Base-by-base conservation (phyloP, 805 yeast species). In the Myxozyma lipomycoides region DNA sequence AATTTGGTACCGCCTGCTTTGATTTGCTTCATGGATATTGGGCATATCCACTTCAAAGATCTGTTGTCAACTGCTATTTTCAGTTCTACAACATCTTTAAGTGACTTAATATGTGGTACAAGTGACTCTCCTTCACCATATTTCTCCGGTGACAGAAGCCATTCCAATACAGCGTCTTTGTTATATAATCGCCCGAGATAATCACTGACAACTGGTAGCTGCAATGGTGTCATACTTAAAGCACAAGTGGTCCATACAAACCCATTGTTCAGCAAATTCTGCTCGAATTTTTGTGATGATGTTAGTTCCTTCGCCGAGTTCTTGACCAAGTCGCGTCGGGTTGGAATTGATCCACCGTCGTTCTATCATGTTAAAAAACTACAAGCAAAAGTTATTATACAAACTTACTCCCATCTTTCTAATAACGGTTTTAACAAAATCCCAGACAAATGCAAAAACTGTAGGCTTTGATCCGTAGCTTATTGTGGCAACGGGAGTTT, bases 121-220 rank as follows among this genome's bases (percentile, higher is more conserved):
- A 64, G 46, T 3, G 50, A 46, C 23, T 54, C 60, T 49, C 63
- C 72, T 25, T 56, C 61, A 17, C 48, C 59, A 45, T 65, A 58
- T 28, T 60, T 59, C 25, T 67, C 70, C 25, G 66, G 64, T 10
- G 70, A 67, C 2, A 84, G 56, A 3, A 88, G 62, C 62, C 75
- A 72, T 59, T 83, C 83, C 4, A 88, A 61, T 0, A 85, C 64
- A 25, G 81, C 67, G 50, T 81, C 85, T 54, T 84, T 85, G 56
- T 82, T 78, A 65, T 75, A 84, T 3, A 88, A 61, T 26, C 71
- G 63, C 0, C 96, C 96, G 44, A 69, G 69, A 62, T 73, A 82
- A 65, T 88, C 95, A 30, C 86, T 76, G 1, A 84, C 83, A 1
- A 86, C 68, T 0, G 83, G 84, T 5, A 62, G 61, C n/a, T 59